These are phyloP conservation scores for Mortierella sp. DNA, from an alignment of 371 early-diverging fungal genomes.

Conservation along the genomic window DNA sequence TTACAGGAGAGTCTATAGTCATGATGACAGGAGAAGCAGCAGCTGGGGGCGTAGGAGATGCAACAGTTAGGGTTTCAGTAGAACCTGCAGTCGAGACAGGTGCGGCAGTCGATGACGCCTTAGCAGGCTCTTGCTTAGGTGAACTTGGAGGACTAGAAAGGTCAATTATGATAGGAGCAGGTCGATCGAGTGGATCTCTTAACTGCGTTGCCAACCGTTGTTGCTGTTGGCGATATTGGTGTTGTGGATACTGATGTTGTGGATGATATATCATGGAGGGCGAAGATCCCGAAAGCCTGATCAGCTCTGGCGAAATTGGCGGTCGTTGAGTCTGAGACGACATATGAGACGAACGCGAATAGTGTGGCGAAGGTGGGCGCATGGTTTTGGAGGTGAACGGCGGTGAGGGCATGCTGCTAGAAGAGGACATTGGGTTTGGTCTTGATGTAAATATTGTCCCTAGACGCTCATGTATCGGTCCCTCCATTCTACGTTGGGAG, in stretches of 20 bases:
- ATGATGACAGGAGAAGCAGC: not conserved
- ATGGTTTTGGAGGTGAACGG: not conserved
- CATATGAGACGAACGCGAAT: not conserved
- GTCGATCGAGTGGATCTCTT: not conserved
- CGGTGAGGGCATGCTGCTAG: not conserved
- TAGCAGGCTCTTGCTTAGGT: constrained; percentile 1
- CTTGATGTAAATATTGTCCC: not conserved
- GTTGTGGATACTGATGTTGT: not conserved
- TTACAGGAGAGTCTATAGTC: not conserved
- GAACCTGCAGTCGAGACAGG: not conserved
- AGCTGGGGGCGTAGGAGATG: not conserved
- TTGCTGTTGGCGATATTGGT: not conserved
- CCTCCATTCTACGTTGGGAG: not conserved
- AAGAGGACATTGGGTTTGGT: not conserved
- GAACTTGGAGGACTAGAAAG: constrained; percentile 9
- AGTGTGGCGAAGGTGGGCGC: not conserved
- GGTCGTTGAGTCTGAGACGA: not conserved
- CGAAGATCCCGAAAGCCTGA: not conserved
- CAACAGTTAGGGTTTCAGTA: not conserved
- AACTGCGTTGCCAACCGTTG: not conserved
- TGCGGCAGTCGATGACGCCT: not conserved
- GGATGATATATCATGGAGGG: not conserved
- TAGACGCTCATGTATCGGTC: not conserved
- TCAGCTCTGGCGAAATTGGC: not conserved
- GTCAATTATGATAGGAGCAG: constrained; percentile 4